Evolutionary conservation across 108 stramenopile genomes (phyloP).

Genomic region (Pseudonitzschia delicatissima): DNA sequence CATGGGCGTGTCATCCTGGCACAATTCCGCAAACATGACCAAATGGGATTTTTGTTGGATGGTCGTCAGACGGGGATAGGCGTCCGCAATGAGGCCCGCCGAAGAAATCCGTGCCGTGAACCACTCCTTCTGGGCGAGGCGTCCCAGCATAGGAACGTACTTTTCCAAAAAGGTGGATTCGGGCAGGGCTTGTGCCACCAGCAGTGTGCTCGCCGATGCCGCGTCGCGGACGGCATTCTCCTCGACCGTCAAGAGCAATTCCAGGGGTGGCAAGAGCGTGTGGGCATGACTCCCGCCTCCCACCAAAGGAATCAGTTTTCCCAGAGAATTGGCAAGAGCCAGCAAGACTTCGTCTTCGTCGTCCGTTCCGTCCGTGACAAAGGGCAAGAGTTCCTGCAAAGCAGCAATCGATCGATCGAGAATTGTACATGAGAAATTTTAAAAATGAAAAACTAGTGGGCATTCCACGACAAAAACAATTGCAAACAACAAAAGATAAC

Average conservation of each 20-base stretch:
- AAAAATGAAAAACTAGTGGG: not conserved
- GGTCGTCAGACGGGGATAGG: slow-evolving; percentile 51
- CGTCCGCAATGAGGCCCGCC: slow-evolving; percentile 70
- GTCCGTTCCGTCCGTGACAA: slow-evolving; percentile 77
- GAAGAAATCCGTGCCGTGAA: slow-evolving; percentile 96
- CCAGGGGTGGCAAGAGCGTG: slow-evolving; percentile 81
- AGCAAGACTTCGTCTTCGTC: slow-evolving; percentile 86
- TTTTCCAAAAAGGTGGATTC: slow-evolving; percentile 48
- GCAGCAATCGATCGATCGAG: too few species aligned
- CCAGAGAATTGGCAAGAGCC: slow-evolving; percentile 64
- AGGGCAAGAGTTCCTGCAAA: slow-evolving; percentile 71
- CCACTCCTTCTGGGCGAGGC: slow-evolving; percentile 92
- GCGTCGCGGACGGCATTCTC: slow-evolving; percentile 75
- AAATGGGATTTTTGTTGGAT: slow-evolving; percentile 46
- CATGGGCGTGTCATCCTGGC: slow-evolving; percentile 95
- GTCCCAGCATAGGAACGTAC: slow-evolving; percentile 77
- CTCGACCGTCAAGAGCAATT: slow-evolving; percentile 84
- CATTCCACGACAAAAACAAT: not conserved
- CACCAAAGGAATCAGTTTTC: slow-evolving; percentile 60
- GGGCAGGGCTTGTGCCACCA: slow-evolving; percentile 49
- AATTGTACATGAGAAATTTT: not conserved
- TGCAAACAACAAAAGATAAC: slow-evolving; percentile 1
- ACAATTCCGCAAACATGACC: slow-evolving; percentile 66
- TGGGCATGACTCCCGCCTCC: slow-evolving; percentile 59
- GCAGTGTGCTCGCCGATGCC: slow-evolving; percentile 53